A percentile compares a stretch with the other conserved stretches of the same genome.
Evolutionary conservation across 768 basidiomycete species (phyloP).

Genomic region (Amanita pallidorosea): DNA sequence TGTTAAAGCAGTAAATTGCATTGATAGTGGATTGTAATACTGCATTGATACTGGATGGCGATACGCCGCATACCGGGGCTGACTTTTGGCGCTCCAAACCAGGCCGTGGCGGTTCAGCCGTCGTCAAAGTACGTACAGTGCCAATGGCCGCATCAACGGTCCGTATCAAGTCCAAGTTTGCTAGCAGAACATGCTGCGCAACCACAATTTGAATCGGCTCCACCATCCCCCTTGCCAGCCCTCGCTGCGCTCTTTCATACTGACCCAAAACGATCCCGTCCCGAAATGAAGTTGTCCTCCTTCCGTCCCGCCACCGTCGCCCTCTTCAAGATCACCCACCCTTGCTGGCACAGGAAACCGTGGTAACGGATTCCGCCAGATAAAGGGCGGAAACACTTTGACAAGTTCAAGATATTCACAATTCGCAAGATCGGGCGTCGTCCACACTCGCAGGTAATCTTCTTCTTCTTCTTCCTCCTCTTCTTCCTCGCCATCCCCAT

Average conservation of each 20-base stretch:
- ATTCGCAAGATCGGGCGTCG: slow-evolving; percentile 67
- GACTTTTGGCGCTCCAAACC: neutral
- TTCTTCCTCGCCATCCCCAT: too few relatives aligned
- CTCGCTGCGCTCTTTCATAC: slow-evolving; percentile 42
- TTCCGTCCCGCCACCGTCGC: slow-evolving; percentile 42
- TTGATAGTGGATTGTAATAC: too few relatives aligned
- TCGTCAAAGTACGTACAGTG: neutral
- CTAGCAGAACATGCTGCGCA: slow-evolving; percentile 69
- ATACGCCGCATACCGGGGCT: too few relatives aligned
- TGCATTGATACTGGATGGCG: too few relatives aligned
- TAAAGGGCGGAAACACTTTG: slow-evolving; percentile 67
- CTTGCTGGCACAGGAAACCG: slow-evolving; percentile 48
- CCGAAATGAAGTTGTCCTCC: slow-evolving; percentile 57
- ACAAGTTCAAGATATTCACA: slow-evolving; percentile 62
- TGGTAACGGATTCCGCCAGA: slow-evolving; percentile 58
- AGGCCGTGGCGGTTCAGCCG: neutral
- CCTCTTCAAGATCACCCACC: slow-evolving; percentile 58
- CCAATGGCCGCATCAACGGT: neutral
- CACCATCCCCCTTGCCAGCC: slow-evolving; percentile 76
- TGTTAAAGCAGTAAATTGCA: too few relatives aligned
- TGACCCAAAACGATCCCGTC: slow-evolving; percentile 79
- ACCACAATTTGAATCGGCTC: slow-evolving; percentile 73
- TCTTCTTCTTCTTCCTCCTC: slow-evolving; percentile 15
- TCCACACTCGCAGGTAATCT: slow-evolving; percentile 65
- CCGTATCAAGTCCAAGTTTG: neutral